phyloP scores from a whole-genome alignment of 148 eudicot species.

The Vaccinium vitisidaea region DNA sequence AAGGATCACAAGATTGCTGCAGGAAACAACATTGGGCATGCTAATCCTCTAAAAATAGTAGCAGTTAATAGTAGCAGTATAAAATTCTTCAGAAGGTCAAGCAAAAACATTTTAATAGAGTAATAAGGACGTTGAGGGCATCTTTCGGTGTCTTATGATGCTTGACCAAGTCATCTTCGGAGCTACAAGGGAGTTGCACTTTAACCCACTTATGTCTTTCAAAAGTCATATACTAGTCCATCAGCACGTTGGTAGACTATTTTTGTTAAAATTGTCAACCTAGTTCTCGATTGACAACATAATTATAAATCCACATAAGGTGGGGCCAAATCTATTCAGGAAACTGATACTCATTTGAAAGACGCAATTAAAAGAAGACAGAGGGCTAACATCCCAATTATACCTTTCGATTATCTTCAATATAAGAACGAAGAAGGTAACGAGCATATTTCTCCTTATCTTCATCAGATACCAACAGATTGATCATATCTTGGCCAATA shows the following conservation, averaged over 20 bases:
- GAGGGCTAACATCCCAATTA: neutral
- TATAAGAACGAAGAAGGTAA: slow-evolving; percentile 51
- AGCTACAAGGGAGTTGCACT: neutral
- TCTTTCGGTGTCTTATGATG: neutral
- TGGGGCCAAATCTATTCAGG: neutral
- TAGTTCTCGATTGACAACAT: neutral
- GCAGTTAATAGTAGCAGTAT: neutral
- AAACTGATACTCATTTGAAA: neutral
- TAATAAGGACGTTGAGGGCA: neutral
- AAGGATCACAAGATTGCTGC: neutral
- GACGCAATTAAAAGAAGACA: neutral
- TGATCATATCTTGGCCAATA: slow-evolving; percentile 54
- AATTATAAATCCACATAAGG: neutral
- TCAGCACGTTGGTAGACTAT: neutral
- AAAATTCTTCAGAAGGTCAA: neutral
- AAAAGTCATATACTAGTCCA: neutral
- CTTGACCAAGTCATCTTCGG: neutral
- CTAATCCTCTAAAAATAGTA: neutral
- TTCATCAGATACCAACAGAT: slow-evolving; percentile 33
- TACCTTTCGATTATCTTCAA: slow-evolving; percentile 55
- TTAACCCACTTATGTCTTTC: neutral
- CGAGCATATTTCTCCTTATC: slow-evolving; percentile 46
- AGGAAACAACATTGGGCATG: neutral
- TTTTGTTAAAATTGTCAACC: neutral
- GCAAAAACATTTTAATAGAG: neutral